These are phyloP conservation scores for Salix viminalis DNA, from an alignment of 345 rosid species.

Conservation along the genomic window DNA sequence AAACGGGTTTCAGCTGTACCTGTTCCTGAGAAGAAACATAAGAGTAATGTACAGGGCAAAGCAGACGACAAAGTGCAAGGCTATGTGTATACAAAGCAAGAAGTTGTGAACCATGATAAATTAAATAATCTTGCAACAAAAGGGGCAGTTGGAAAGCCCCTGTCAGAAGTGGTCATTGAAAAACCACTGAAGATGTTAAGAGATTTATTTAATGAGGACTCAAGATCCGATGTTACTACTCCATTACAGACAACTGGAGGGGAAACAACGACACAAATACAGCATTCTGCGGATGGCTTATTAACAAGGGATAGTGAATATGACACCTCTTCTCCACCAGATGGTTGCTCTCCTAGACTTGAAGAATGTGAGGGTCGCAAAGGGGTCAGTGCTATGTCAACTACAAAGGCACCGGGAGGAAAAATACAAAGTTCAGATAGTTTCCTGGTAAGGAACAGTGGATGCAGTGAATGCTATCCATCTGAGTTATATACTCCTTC, in stretches of 20 bases:
- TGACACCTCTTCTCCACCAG: slow-evolving; percentile 20
- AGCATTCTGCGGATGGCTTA: slow-evolving; percentile 11
- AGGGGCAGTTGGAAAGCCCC: slow-evolving; percentile 16
- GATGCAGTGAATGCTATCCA: slow-evolving; percentile 3
- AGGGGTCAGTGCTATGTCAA: slow-evolving; percentile 1
- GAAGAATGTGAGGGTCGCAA: slow-evolving; percentile 20
- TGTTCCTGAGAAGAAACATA: slow-evolving; percentile 22
- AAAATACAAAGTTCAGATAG: slow-evolving; percentile 7
- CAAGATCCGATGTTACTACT: slow-evolving; percentile 20
- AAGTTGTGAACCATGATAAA: slow-evolving; percentile 5
- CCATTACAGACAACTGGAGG: slow-evolving; percentile 25
- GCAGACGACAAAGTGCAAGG: slow-evolving; percentile 5
- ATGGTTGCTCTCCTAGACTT: slow-evolving; percentile 10
- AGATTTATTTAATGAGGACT: slow-evolving; percentile 43
- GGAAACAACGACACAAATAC: slow-evolving; percentile 18
- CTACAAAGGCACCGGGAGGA: slow-evolving; percentile 15
- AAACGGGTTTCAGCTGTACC: slow-evolving; percentile 37
- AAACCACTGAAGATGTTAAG: slow-evolving; percentile 29
- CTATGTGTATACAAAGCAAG: slow-evolving; percentile 11
- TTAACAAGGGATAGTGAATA: slow-evolving; percentile 9
- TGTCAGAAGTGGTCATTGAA: slow-evolving; percentile 22
- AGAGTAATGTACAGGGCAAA: slow-evolving; percentile 16
- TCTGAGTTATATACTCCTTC: slow-evolving; percentile 5
- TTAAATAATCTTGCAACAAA: slow-evolving; percentile 12
- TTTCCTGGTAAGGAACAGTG: not conserved